Evolutionary conservation across 345 rosid genomes (phyloP), one percentile per base, ranked within the genome.

Genomic region (Aethionema arabicum): DNA sequence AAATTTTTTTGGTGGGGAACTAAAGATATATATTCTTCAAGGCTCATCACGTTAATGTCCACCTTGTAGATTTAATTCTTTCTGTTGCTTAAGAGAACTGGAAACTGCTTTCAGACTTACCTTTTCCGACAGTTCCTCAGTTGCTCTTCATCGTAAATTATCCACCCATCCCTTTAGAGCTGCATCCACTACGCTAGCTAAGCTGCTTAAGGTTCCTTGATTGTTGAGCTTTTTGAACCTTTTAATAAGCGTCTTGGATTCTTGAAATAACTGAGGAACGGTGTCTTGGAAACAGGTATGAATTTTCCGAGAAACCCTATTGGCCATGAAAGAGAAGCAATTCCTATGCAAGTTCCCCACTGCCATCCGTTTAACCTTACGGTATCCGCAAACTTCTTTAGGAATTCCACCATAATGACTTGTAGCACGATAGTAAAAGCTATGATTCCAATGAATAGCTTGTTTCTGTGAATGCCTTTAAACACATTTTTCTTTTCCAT

Each of bases 401-500:
- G 65, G 67, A 81, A 80, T 63, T 83, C 85, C 55, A 77, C 85
- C 88, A 82, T 78, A 59, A 81, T 72, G 38, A 83, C 85, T 73
- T 85, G 91, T 62, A 85, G 91, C 54, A 79, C 65, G 30, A 85
- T 67, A 3, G 91, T 85, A 52, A 81, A 41, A 9, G 78, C 88
- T 35, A 85, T 73, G 43, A 85, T 85, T 56, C 80, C 85, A 16
- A 80, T 46, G 70, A 85, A 82, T 65, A 82, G 44, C 56, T 48
- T 71, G 69, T 82, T 82, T 70, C 70, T 72, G 44, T 68, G 85
- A 56, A 85, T 58, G 9, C 83, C 91, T 68, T 77, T 36, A 71
- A 85, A 85, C 42, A 85, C 85, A 42, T 85, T 85, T 63, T 76
- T 71, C 77, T 82, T 76, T 75, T 85, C 91, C 73, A 85, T 71